Percentiles rank a stretch among this genome's conserved stretches.
These are phyloP conservation scores for Plectranthus barbatus DNA, from an alignment of 257 asterid species.

Conservation along the genomic window DNA sequence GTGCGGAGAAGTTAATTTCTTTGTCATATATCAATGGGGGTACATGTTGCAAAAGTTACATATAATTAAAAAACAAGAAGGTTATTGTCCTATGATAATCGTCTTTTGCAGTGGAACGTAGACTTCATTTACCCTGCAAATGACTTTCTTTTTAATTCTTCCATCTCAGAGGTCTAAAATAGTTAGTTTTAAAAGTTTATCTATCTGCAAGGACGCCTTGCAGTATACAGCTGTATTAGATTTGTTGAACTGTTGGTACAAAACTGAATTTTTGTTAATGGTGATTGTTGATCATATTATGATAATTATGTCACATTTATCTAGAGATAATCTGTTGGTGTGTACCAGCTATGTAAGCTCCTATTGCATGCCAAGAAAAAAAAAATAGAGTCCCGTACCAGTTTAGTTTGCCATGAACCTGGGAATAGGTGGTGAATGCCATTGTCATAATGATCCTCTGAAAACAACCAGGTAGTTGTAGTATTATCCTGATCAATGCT, in stretches of 20 bases:
- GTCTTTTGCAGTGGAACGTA: background rate
- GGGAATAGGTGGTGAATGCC: background rate
- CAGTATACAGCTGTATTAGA: background rate
- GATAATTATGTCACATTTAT: background rate
- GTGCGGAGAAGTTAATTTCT: background rate
- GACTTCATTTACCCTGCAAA: background rate
- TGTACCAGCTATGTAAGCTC: background rate
- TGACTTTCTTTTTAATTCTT: background rate
- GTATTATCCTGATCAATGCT: background rate
- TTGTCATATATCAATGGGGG: background rate
- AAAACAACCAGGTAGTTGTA: background rate
- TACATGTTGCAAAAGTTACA: background rate
- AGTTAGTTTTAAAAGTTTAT: background rate
- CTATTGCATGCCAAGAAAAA: background rate
- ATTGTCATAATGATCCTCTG: background rate
- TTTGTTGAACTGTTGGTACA: background rate
- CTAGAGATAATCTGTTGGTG: background rate
- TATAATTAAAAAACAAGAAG: background rate
- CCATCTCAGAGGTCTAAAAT: background rate
- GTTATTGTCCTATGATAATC: background rate
- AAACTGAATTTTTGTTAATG: background rate
- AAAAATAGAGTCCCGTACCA: background rate
- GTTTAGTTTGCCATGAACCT: background rate
- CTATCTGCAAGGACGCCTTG: background rate
- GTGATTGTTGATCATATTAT: background rate